These are phyloP conservation scores for Strigomonas culicis DNA, from an alignment of 208 protist species.

Conservation along the genomic window DNA sequence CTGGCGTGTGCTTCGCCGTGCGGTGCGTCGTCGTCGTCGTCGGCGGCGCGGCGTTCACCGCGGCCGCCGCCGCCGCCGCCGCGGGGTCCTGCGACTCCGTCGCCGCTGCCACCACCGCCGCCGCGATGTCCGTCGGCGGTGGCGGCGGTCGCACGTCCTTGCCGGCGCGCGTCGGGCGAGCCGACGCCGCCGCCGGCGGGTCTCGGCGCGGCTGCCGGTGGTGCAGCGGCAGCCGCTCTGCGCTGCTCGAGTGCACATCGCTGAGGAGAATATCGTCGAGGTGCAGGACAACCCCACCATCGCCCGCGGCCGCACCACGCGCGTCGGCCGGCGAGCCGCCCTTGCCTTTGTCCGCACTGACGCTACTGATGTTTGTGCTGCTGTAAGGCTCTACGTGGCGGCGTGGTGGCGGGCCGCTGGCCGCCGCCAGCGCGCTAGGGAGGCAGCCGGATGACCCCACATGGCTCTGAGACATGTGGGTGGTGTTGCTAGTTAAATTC, in stretches of 20 bases:
- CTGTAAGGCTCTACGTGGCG: too few species aligned
- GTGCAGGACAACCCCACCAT: too few species aligned
- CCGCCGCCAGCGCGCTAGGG: too few species aligned
- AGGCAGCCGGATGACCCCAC: too few species aligned
- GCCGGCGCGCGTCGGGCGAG: constrained; percentile 4
- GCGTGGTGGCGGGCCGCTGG: too few species aligned
- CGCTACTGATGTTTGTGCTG: constrained; percentile 5
- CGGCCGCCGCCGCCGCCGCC: not conserved
- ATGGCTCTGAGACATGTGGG: too few species aligned
- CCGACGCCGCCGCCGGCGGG: too few species aligned
- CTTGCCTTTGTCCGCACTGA: constrained; percentile 29
- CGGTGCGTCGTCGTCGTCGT: not conserved
- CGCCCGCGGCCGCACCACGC: constrained; percentile 84
- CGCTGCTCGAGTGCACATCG: constrained; percentile 77
- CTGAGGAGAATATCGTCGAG: too few species aligned
- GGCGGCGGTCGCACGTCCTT: too few species aligned
- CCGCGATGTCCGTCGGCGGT: not conserved
- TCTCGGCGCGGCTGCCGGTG: constrained; percentile 78
- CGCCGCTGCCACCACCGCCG: too few species aligned
- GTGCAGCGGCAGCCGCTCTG: constrained; percentile 68
- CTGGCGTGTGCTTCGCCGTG: not conserved
- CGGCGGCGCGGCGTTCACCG: not conserved
- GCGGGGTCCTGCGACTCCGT: too few species aligned
- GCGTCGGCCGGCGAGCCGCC: constrained; percentile 39
- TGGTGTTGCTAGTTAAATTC: too few species aligned